Conservation (phyloP, 1,284 basidiomycete genomes). For the Lignosus rhinocerotis region DNA sequence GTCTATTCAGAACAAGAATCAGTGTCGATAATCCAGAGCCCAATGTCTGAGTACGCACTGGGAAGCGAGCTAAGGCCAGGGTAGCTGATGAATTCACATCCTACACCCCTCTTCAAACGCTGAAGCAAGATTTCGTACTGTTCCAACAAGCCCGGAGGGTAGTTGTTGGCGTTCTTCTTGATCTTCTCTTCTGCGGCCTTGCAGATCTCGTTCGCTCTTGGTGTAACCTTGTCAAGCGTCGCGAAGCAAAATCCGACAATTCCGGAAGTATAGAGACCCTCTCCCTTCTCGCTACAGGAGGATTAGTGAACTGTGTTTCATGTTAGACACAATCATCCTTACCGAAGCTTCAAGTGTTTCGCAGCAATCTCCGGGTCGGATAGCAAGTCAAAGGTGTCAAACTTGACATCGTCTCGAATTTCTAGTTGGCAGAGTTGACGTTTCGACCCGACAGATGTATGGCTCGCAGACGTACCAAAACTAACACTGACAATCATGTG, state of each 20-base stretch:
- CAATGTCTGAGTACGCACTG: slow-evolving; percentile 24
- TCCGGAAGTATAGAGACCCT: slow-evolving; percentile 33
- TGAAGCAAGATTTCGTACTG: slow-evolving; percentile 40
- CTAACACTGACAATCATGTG: slow-evolving; percentile 36
- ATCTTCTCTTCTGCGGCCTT: slow-evolving; percentile 31
- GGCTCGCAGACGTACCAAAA: slow-evolving; percentile 24
- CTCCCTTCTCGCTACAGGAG: slow-evolving; percentile 23
- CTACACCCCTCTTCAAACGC: slow-evolving; percentile 28
- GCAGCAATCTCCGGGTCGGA: slow-evolving; percentile 29
- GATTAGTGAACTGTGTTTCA: not conserved
- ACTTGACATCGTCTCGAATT: slow-evolving; percentile 31
- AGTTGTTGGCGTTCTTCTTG: slow-evolving; percentile 23
- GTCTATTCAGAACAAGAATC: slow-evolving; percentile 14
- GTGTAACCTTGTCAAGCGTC: slow-evolving; percentile 25
- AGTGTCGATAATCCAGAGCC: not conserved
- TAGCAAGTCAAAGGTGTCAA: slow-evolving; percentile 34
- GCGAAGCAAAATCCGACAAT: slow-evolving; percentile 31
- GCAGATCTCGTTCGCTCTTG: slow-evolving; percentile 28
- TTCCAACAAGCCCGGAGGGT: slow-evolving; percentile 32
- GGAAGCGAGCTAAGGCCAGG: slow-evolving; percentile 28
- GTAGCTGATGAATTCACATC: slow-evolving; percentile 33
- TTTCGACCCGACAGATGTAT: not conserved
- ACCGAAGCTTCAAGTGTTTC: slow-evolving; percentile 37
- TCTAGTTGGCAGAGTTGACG: slow-evolving; percentile 19
- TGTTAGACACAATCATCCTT: slow-evolving; percentile 2